phyloP scores from a whole-genome alignment of 1,139 yeast genomes.

The Suhomyces chickasaworum region DNA sequence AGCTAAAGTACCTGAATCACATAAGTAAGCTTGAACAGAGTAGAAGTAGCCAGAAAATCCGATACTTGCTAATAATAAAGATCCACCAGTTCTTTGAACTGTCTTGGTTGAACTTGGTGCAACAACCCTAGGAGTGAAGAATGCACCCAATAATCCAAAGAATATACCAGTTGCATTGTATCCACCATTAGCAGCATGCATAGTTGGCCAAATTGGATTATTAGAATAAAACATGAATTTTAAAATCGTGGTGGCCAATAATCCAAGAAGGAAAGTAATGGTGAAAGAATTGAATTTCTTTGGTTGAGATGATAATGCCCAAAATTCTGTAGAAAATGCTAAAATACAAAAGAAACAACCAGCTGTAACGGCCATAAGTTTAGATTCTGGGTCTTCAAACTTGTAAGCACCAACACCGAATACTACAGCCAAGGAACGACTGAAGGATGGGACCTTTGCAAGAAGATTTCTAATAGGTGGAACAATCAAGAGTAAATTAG shows the following conservation, averaged over 20 bases:
- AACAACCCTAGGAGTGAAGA: slow-evolving; percentile 41
- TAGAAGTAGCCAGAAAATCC: slow-evolving; percentile 82
- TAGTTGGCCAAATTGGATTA: slow-evolving; percentile 95
- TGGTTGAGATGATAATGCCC: slow-evolving; percentile 45
- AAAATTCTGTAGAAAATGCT: slow-evolving; percentile 62
- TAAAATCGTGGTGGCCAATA: slow-evolving; percentile 68
- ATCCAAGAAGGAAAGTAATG: slow-evolving; percentile 68
- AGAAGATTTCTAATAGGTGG: slow-evolving; percentile 53
- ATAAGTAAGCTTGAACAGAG: slow-evolving; percentile 69
- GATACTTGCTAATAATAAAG: slow-evolving; percentile 52
- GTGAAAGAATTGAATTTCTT: slow-evolving; percentile 53
- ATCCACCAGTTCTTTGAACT: slow-evolving; percentile 33
- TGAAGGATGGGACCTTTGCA: slow-evolving; percentile 42
- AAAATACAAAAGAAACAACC: slow-evolving; percentile 69
- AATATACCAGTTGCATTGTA: slow-evolving; percentile 71
- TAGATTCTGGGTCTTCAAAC: slow-evolving; percentile 63
- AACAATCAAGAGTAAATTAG: slow-evolving; percentile 58
- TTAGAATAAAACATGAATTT: slow-evolving; percentile 80
- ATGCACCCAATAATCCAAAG: slow-evolving; percentile 65
- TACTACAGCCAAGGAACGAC: slow-evolving; percentile 59
- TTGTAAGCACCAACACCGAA: slow-evolving; percentile 78
- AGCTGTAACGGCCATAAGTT: slow-evolving; percentile 64
- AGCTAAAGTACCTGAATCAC: slow-evolving; percentile 83
- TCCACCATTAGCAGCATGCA: slow-evolving; percentile 87
- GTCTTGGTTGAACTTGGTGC: slow-evolving; percentile 16